phyloP scores from a whole-genome alignment of 2,329 filamentous ascomycete species.

The Ceratocystis lukuohia region DNA sequence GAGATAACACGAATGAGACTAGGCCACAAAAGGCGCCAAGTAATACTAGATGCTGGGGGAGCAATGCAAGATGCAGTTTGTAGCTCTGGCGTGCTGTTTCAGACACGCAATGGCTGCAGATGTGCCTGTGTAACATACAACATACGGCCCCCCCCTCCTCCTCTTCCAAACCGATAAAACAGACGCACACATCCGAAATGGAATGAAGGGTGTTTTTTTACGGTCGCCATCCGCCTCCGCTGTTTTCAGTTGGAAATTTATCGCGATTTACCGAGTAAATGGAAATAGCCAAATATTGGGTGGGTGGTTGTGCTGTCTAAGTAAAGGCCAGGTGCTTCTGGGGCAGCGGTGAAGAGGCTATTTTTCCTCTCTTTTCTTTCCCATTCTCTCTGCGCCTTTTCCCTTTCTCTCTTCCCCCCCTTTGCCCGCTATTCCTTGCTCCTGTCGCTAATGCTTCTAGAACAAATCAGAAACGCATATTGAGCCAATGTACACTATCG shows the following conservation, averaged over 20 bases:
- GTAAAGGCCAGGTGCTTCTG: no score
- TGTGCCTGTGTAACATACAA: neutral
- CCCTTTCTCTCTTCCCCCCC: neutral
- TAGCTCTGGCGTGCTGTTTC: neutral
- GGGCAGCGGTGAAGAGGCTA: no score
- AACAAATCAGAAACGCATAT: neutral
- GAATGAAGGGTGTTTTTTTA: neutral
- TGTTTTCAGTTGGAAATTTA: neutral
- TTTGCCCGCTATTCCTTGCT: neutral
- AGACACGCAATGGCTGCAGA: neutral
- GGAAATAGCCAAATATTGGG: neutral
- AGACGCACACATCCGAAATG: conserved; percentile 6
- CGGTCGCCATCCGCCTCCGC: neutral
- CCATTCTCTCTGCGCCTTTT: no score
- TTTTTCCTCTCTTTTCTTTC: no score
- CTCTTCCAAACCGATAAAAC: neutral
- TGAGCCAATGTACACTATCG: neutral
- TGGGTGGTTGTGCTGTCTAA: neutral
- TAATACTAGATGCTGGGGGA: neutral
- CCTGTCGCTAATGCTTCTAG: neutral
- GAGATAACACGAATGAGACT: neutral
- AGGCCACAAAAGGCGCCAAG: neutral
- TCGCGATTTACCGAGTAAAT: neutral
- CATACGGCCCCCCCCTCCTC: neutral
- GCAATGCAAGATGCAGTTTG: neutral